Conservation (phyloP, 345 rosid species). For the Alliaria petiolata region DNA sequence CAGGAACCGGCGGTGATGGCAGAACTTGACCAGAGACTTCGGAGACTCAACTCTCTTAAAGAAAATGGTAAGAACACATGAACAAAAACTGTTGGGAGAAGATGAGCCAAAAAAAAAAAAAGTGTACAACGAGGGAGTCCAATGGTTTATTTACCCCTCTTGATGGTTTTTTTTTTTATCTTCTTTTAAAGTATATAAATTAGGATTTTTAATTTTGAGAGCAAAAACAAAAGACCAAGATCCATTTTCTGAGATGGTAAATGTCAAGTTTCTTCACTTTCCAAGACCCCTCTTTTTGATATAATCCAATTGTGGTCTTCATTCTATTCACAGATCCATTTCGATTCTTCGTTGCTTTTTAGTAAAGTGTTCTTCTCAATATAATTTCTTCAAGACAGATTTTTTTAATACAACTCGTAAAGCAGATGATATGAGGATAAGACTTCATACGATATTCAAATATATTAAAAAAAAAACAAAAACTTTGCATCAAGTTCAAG, state of each 20-base stretch:
- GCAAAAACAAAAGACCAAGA: slow-evolving; percentile 20
- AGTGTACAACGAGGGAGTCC: slow-evolving; percentile 20
- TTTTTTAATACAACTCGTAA: background rate
- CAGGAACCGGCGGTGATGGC: slow-evolving; percentile 99
- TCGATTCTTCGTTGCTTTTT: background rate
- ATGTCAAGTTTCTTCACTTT: slow-evolving; percentile 32
- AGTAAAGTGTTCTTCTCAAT: background rate
- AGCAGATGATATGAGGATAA: background rate
- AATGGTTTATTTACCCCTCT: slow-evolving; percentile 18
- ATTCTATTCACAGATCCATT: background rate
- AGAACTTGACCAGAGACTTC: slow-evolving; percentile 87
- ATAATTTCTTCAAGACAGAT: background rate
- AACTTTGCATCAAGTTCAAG: background rate
- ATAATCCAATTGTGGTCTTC: slow-evolving; percentile 29
- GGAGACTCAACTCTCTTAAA: slow-evolving; percentile 73
- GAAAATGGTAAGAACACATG: slow-evolving; percentile 36
- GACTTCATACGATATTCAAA: background rate
- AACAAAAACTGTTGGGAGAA: background rate
- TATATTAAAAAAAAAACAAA: background rate
- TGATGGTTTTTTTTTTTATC: slow-evolving; percentile 11
- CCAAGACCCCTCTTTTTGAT: slow-evolving; percentile 1
- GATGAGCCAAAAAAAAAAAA: slow-evolving; percentile 11
- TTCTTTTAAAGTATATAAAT: slow-evolving; percentile 22
- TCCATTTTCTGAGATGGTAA: slow-evolving; percentile 27
- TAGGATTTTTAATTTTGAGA: slow-evolving; percentile 25